Percentiles rank a stretch among this genome's conserved stretches.
Conservation (phyloP, 768 basidiomycete species). For the Pleurotus tuber-regium region DNA sequence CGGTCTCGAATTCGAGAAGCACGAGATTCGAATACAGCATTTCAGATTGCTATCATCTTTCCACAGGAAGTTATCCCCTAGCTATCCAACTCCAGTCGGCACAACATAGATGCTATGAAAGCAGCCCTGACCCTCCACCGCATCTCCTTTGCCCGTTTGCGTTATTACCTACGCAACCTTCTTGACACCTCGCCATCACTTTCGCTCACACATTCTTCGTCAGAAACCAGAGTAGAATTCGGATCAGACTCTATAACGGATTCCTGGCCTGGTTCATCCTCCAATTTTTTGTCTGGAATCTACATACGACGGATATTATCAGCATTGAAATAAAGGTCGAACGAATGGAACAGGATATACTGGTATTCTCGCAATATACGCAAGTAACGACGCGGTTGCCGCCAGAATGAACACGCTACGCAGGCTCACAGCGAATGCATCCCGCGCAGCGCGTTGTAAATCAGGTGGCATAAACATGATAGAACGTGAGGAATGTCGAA, state of each 20-base stretch:
- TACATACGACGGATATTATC: slow-evolving; percentile 1
- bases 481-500: slow-evolving; percentile 52
- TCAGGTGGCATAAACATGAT: slow-evolving; percentile 44
- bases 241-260: neutral
- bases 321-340: neutral
- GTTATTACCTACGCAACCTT: no score
- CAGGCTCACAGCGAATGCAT: slow-evolving; percentile 51
- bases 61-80: no score
- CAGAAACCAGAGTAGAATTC: slow-evolving; percentile 2
- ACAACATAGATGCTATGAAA: no score
- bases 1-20: no score
- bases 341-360: slow-evolving; percentile 28
- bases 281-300: slow-evolving; percentile 23
- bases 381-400: slow-evolving; percentile 44
- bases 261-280: slow-evolving; percentile 5
- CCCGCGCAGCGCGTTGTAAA: slow-evolving; percentile 47
- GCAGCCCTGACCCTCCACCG: no score
- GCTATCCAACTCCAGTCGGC: no score
- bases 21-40: no score
- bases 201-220: slow-evolving; percentile 15
- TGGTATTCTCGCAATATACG: slow-evolving; percentile 49
- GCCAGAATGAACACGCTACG: slow-evolving; percentile 54
- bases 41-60: no score
- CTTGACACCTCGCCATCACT: slow-evolving; percentile 17
- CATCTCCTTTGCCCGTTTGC: no score